Evolutionary conservation across 75 land plant species (phyloP), one percentile per base, ranked within the genome.

Genomic region (Selaginella tamariscina): DNA sequence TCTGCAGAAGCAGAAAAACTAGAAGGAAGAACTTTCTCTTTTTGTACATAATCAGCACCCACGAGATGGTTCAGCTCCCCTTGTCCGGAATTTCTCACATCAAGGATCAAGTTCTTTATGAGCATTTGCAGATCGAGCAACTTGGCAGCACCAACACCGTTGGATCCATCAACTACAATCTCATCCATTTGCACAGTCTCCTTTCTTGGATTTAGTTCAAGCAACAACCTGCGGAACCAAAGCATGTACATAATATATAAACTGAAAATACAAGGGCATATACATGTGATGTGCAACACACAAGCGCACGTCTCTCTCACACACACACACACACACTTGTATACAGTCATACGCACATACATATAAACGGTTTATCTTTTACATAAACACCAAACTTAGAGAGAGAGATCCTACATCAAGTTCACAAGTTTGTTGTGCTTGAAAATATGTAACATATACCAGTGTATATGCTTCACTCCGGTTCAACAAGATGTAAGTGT

Each of bases 31-130:
- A 82, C 55, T 72, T 80, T 94, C 76, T 94, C 98, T 65, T 94
- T 94, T 73, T 94, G 98, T 69, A 94, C 98, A 82, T 55, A 94
- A 75, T 94, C 98, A 70, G 98, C 96, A 59, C 96, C 98, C 59
- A 87, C 96, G 31, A 82, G 77, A 56, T 86, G 88, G 75, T 94
- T 94, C 9, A 94, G 88, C 1, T 83, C 70, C n/a, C 97, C 97
- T 67, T 76, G 88, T 27, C 76, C 86, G 31, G 82, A 74, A 74
- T 93, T 93, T 54, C 95, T 81, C 27, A 93, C 77, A 15, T 86
- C 76, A 65, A 94, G 49, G 15, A 54, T 71, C 60, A 89, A 33
- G 39, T 76, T 81, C 27, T 68, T 69, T 23, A 44, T 27, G 1
- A 85, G 69, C 69, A 78, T 54, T 65, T 78, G 83, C 24, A 89